Base-by-base conservation (phyloP, 225 moss, liverwort and hornwort species). In the Pleurozium schreberi region DNA sequence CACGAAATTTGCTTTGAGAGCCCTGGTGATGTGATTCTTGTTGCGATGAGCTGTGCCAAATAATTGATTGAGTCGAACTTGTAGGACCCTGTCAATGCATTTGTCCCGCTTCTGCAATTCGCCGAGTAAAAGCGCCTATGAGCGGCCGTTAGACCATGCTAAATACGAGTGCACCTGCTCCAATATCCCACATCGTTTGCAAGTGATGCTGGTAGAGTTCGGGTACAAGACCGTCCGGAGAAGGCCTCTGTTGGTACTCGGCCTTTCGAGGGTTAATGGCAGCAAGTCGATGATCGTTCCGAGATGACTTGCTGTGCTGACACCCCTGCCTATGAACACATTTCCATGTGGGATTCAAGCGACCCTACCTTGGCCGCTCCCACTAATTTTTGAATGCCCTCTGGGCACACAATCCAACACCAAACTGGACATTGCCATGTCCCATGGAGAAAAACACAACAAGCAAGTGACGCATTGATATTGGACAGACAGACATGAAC, bases 291-390 rank as follows among this genome's bases (percentile, higher is more conserved):
- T 92, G 96, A 95, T 92, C 92, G 91, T 90, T 0, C 13, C 1
- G 92, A 92, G 92, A 95, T 42, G 96, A 90, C 91, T 80, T 87
- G 91, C 93, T 91, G 94, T 94, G 96, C 96, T 97, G 94, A 96
- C 96, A 91, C 96, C 97, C 95, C 92, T 94, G 95, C 96, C 95
- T 78, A 6, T 93, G 94, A 97, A 97, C 94, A 97, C 97, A 94
- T 31, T 14, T 69, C 26, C 59, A 82, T 93, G 87, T 94, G 95
- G 92, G 85, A 77, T 21, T 40, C 45, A 52, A 90, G 88, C 60
- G 73, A 69, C 95, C 91, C 94, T 93, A 94, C 92, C 71, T 88
- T 27, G 93, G 84, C 27, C 62, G 89, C 84, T 90, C 97, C 94
- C 92, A 93, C 91, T 88, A 94, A 94, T 96, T 93, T 97, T 96